Percentiles rank a stretch among this genome's conserved stretches.
Conservation (phyloP, 768 basidiomycete genomes). For the Pisolithus marmoratus region DNA sequence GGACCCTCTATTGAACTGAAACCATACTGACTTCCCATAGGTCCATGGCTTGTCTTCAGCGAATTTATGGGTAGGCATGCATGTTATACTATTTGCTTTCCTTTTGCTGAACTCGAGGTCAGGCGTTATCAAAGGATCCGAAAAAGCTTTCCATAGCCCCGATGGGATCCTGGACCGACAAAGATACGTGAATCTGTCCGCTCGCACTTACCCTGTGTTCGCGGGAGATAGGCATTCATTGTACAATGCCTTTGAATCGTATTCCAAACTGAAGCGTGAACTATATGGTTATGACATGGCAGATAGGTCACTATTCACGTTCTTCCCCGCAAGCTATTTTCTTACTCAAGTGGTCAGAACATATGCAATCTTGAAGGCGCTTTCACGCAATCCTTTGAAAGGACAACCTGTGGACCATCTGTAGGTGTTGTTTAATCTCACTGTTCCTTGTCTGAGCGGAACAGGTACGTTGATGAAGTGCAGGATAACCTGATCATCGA, state of each 20-base stretch:
- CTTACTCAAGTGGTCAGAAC: constrained; percentile 31
- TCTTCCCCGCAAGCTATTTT: not conserved
- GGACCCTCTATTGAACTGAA: not conserved
- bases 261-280: constrained; percentile 37
- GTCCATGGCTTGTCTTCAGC: constrained; percentile 50
- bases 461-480: constrained; percentile 58
- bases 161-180: constrained; percentile 34
- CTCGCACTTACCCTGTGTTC: constrained; percentile 48
- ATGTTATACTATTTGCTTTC: not conserved
- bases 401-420: constrained; percentile 48
- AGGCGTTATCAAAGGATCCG: constrained; percentile 60
- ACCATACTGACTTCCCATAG: constrained; percentile 24
- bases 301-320: constrained; percentile 39
- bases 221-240: constrained; percentile 38
- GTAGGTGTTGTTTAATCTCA: constrained; percentile 27
- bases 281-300: constrained; percentile 44
- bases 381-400: constrained; percentile 14
- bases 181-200: constrained; percentile 41
- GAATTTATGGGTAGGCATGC: constrained; percentile 49
- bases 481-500: constrained; percentile 64
- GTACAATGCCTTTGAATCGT: constrained; percentile 48
- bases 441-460: not conserved
- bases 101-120: not conserved
- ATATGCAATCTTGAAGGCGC: constrained; percentile 37
- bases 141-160: constrained; percentile 33